These are phyloP conservation scores for Chaetomiaceae sp. DNA, from an alignment of 2,329 filamentous ascomycete genomes.

Conservation along the genomic window DNA sequence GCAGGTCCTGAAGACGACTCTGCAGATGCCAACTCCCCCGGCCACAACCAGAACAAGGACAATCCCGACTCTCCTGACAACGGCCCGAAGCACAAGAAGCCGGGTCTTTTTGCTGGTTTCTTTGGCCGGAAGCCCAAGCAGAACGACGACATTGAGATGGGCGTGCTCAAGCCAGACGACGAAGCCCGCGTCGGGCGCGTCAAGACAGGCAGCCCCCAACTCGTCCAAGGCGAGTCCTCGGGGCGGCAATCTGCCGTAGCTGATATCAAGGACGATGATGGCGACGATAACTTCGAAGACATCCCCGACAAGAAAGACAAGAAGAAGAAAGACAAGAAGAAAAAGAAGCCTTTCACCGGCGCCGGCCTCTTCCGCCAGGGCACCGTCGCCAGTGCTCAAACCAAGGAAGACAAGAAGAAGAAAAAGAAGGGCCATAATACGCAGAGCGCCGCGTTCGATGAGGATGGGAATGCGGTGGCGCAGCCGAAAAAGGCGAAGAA, in stretches of 20 bases:
- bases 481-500: not conserved
- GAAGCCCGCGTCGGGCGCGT: constrained; percentile 13
- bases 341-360: too few species aligned
- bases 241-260: not conserved
- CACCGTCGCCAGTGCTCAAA: not conserved
- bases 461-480: not conserved
- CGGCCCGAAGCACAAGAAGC: not conserved
- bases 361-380: not conserved
- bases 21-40: too few species aligned
- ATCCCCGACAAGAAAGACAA: not conserved
- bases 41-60: too few species aligned
- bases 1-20: not conserved
- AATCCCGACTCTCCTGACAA: not conserved
- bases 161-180: not conserved
- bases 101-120: not conserved
- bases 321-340: not conserved
- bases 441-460: not conserved
- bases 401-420: not conserved
- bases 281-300: constrained; percentile 2
- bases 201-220: constrained; percentile 8
- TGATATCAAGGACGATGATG: not conserved
- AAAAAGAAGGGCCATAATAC: not conserved
- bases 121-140: not conserved
- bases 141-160: constrained; percentile 13
- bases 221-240: constrained; percentile 2